A percentile compares a stretch with the other conserved stretches of the same genome.
These are phyloP conservation scores for Rubia yunnanensis DNA, from an alignment of 257 asterid species.

Conservation along the genomic window DNA sequence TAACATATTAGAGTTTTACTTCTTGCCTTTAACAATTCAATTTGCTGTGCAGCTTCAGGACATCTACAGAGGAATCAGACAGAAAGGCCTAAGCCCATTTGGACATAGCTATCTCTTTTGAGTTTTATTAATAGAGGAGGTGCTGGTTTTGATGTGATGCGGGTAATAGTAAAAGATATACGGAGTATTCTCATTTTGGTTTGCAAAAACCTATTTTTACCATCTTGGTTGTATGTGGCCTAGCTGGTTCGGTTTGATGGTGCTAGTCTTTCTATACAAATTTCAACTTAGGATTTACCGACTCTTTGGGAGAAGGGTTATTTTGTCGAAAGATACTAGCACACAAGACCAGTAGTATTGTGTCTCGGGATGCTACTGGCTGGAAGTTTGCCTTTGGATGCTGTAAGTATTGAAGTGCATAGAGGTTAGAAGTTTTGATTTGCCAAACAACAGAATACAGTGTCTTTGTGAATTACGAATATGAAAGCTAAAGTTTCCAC, in stretches of 20 bases:
- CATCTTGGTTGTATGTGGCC: conserved; percentile 13
- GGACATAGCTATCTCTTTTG: conserved; percentile 16
- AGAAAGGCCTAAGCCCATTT: conserved; percentile 18
- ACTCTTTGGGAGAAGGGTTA: conserved; percentile 20
- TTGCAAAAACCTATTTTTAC: conserved; percentile 9
- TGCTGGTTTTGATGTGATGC: conserved; percentile 19
- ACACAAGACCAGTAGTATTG: conserved; percentile 14
- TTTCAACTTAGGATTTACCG: conserved; percentile 19
- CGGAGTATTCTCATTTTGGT: conserved; percentile 17
- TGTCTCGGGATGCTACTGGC: conserved; percentile 23
- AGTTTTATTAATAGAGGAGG: conserved; percentile 2
- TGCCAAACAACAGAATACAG: neutral
- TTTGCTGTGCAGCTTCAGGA: conserved; percentile 38
- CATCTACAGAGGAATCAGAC: conserved; percentile 32
- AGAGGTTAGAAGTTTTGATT: conserved; percentile 10
- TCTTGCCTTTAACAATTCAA: conserved; percentile 1
- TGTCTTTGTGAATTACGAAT: neutral
- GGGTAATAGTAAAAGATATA: conserved; percentile 13
- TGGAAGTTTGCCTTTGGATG: conserved; percentile 25
- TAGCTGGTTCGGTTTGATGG: conserved; percentile 25
- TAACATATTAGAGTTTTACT: neutral
- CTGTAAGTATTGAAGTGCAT: conserved; percentile 37
- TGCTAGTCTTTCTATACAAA: conserved; percentile 11
- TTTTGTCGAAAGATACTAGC: conserved; percentile 18
- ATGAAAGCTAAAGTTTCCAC: conserved; percentile 11